These are phyloP conservation scores for Jasminum sambac DNA, from an alignment of 257 asterid genomes.

Conservation along the genomic window DNA sequence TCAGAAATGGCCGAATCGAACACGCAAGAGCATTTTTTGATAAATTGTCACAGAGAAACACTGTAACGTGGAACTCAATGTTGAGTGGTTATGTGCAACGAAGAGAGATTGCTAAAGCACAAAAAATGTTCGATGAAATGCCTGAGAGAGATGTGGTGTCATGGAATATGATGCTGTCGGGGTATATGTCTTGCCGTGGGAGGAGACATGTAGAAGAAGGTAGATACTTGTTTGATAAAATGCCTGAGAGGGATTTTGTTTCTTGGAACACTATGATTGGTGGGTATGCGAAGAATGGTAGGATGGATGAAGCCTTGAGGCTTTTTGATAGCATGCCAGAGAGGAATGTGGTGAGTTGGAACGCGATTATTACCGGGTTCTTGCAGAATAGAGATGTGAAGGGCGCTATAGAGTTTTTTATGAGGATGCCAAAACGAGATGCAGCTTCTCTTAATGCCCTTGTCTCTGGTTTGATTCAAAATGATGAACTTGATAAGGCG, in stretches of 20 bases:
- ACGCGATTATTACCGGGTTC: constrained; percentile 73
- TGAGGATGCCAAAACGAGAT: constrained; percentile 65
- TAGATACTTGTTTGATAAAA: constrained; percentile 53
- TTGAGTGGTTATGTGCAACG: constrained; percentile 57
- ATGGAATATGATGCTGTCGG: constrained; percentile 70
- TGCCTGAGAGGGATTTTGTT: constrained; percentile 57
- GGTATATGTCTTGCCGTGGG: constrained; percentile 57
- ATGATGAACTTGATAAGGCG: constrained; percentile 59
- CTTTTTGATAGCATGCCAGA: constrained; percentile 53
- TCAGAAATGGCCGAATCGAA: constrained; percentile 47
- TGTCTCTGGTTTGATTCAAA: constrained; percentile 72
- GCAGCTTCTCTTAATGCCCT: constrained; percentile 62
- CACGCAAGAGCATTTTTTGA: constrained; percentile 67
- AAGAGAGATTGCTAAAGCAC: constrained; percentile 57
- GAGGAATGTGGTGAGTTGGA: constrained; percentile 79
- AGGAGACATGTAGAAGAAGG: constrained; percentile 48
- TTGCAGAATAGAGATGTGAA: constrained; percentile 57
- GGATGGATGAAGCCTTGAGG: constrained; percentile 61
- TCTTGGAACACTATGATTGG: constrained; percentile 92
- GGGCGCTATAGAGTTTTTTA: constrained; percentile 54
- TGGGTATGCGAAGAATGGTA: constrained; percentile 70
- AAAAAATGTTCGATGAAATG: constrained; percentile 69
- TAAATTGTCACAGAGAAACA: constrained; percentile 40
- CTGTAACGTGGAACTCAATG: constrained; percentile 85
- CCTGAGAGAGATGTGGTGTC: constrained; percentile 64